Conservation (phyloP, 2,329 filamentous ascomycete species). For the Kalaharituber pfeilii region DNA sequence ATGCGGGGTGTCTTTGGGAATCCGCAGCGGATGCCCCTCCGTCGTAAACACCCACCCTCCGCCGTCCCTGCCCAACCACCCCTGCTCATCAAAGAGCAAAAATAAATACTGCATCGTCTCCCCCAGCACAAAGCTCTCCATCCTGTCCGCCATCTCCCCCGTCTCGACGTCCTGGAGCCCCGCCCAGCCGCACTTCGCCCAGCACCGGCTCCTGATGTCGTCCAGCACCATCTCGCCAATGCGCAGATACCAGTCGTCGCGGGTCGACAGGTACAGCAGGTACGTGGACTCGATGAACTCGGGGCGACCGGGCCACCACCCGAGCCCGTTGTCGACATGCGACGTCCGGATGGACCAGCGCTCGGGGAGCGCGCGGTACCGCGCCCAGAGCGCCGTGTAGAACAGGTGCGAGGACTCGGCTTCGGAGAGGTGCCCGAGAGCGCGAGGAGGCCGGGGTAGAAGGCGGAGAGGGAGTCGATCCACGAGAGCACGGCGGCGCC, state of each 20-base stretch:
- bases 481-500: slow-evolving; percentile 42
- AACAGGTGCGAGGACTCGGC: slow-evolving; percentile 78
- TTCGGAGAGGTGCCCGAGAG: slow-evolving; percentile 77
- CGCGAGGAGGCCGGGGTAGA: slow-evolving; percentile 76
- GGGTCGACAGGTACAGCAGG: slow-evolving; percentile 82
- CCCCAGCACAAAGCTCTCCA: slow-evolving; percentile 97
- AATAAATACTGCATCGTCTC: slow-evolving; percentile 96
- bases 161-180: slow-evolving; percentile 66
- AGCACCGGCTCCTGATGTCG: slow-evolving; percentile 76
- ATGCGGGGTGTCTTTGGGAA: slow-evolving; percentile 35
- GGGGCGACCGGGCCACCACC: slow-evolving; percentile 88
- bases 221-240: slow-evolving; percentile 87
- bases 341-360: slow-evolving; percentile 78
- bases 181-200: slow-evolving; percentile 83
- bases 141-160: slow-evolving; percentile 77
- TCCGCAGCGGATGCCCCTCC: slow-evolving; percentile 80
- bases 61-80: slow-evolving; percentile 33
- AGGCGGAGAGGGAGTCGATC: slow-evolving; percentile 91
- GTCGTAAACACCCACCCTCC: slow-evolving; percentile 85
- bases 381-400: slow-evolving; percentile 84
- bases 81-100: slow-evolving; percentile 53
- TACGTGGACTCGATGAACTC: slow-evolving; percentile 97
- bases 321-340: slow-evolving; percentile 66
- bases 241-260: slow-evolving; percentile 90
- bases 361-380: slow-evolving; percentile 85